phyloP scores from a whole-genome alignment of 2,329 filamentous ascomycete genomes.

The Thelonectria olida region DNA sequence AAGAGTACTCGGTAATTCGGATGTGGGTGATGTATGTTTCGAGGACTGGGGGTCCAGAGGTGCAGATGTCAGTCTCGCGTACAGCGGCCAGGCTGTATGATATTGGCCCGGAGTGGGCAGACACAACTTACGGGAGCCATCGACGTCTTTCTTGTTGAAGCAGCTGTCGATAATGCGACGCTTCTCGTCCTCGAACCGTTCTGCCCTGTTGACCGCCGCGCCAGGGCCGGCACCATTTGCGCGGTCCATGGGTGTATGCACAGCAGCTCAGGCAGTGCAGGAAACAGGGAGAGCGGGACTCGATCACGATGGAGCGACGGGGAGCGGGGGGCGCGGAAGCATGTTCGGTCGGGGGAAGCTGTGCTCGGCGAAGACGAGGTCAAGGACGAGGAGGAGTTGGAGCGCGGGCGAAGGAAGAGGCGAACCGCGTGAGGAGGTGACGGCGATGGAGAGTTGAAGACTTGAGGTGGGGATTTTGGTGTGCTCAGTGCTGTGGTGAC shows the following conservation, averaged over 20 bases:
- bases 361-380: conserved; percentile 6
- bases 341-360: conserved; percentile 36
- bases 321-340: conserved; percentile 38
- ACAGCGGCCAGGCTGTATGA: neutral
- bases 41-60: conserved; percentile 41
- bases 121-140: conserved; percentile 78
- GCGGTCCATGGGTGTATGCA: conserved; percentile 48
- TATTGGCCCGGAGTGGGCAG: neutral
- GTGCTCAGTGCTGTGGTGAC: conserved; percentile 6
- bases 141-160: conserved; percentile 88
- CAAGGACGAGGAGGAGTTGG: neutral
- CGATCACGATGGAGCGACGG: conserved; percentile 32
- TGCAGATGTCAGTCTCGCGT: conserved; percentile 9
- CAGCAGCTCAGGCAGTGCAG: conserved; percentile 6
- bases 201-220: conserved; percentile 62
- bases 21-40: conserved; percentile 99
- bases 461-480: conserved; percentile 6
- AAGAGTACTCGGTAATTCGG: conserved; percentile 85
- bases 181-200: conserved; percentile 97
- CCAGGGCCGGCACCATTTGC: conserved; percentile 49
- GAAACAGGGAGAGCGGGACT: conserved; percentile 7
- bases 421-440: neutral
- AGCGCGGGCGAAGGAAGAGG: neutral
- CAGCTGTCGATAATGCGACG: conserved; percentile 92
- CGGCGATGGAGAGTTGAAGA: conserved; percentile 4